Conservation (phyloP, 2,329 filamentous ascomycete species). For the Didymella keratinophila region DNA sequence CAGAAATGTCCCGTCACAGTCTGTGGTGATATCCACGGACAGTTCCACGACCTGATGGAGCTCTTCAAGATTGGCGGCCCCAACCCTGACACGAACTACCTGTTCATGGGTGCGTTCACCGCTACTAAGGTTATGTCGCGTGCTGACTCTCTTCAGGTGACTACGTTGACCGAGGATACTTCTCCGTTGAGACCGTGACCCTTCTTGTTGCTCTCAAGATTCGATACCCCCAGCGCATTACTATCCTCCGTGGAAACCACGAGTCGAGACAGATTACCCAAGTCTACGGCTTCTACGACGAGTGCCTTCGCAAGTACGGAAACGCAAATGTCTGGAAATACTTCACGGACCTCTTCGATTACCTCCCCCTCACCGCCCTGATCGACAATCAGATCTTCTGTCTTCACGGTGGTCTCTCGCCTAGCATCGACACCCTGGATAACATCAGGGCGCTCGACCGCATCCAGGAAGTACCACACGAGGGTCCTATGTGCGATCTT, state of each 20-base stretch:
- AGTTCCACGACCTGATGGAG: constrained; percentile 99
- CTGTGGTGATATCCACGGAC: constrained; percentile 98
- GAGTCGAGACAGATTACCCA: constrained; percentile 80
- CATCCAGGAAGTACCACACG: constrained; percentile 76
- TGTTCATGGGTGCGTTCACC: constrained; percentile 82
- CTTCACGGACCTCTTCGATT: constrained; percentile 80
- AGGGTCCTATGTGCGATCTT: constrained; percentile 78
- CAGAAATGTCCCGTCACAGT: constrained; percentile 97
- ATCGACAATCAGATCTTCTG: constrained; percentile 78
- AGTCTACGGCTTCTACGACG: constrained; percentile 81
- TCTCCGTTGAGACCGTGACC: constrained; percentile 97
- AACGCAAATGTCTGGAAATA: constrained; percentile 82
- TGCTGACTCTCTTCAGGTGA: constrained; percentile 69
- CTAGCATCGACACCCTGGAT: constrained; percentile 76
- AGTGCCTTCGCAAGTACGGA: constrained; percentile 78
- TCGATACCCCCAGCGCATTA: constrained; percentile 96
- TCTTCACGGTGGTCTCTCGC: constrained; percentile 74
- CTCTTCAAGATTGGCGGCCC: constrained; percentile 98
- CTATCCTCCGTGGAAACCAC: constrained; percentile 93
- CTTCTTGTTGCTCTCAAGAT: constrained; percentile 97
- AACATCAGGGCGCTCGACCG: constrained; percentile 65
- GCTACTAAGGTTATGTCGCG: constrained; percentile 1
- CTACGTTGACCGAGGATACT: constrained; percentile 98
- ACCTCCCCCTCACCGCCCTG: constrained; percentile 75
- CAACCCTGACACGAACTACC: constrained; percentile 98